These are phyloP conservation scores for Fusarium siculi DNA, from an alignment of 2,329 filamentous ascomycete genomes.

Conservation along the genomic window DNA sequence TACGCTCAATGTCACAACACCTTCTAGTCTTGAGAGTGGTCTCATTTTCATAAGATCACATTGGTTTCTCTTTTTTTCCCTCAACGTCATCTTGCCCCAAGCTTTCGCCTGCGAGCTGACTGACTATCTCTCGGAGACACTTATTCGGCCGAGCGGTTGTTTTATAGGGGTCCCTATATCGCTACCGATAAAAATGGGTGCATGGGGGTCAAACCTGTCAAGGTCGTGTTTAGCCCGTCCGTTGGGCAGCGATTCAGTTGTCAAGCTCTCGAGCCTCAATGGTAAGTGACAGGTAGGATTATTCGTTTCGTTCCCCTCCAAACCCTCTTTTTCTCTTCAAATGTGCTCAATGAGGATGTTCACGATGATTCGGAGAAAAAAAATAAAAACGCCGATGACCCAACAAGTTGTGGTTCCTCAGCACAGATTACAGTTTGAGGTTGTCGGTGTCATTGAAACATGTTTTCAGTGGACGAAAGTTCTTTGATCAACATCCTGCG, in stretches of 20 bases:
- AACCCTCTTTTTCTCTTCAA: conserved; percentile 6
- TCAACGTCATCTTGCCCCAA: conserved; percentile 32
- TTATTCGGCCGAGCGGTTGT: conserved; percentile 35
- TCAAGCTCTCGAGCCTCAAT: conserved; percentile 12
- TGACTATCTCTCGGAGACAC: conserved; percentile 20
- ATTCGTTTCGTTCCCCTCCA: conserved; percentile 12
- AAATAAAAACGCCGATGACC: conserved; percentile 19
- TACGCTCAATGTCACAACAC: conserved; percentile 24
- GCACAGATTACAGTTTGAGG: conserved; percentile 1
- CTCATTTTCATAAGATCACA: conserved; percentile 16
- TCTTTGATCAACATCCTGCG: conserved; percentile 34
- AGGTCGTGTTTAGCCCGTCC: conserved; percentile 22
- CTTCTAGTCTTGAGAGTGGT: conserved; percentile 7
- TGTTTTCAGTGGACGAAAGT: conserved; percentile 3
- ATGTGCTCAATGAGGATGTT: conserved; percentile 27
- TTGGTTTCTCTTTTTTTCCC: not conserved
- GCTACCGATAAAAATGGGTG: conserved; percentile 21
- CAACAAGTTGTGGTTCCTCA: conserved; percentile 24
- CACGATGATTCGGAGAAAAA: conserved; percentile 31
- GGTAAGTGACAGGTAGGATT: conserved; percentile 20
- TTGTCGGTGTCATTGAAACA: conserved; percentile 11
- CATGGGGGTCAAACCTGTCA: conserved; percentile 20
- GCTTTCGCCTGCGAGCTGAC: conserved; percentile 9
- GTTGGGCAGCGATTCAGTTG: conserved; percentile 22
- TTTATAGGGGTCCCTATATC: conserved; percentile 28